Evolutionary conservation across 2,329 filamentous ascomycete genomes (phyloP).

Genomic region (Grosmannia huntii): DNA sequence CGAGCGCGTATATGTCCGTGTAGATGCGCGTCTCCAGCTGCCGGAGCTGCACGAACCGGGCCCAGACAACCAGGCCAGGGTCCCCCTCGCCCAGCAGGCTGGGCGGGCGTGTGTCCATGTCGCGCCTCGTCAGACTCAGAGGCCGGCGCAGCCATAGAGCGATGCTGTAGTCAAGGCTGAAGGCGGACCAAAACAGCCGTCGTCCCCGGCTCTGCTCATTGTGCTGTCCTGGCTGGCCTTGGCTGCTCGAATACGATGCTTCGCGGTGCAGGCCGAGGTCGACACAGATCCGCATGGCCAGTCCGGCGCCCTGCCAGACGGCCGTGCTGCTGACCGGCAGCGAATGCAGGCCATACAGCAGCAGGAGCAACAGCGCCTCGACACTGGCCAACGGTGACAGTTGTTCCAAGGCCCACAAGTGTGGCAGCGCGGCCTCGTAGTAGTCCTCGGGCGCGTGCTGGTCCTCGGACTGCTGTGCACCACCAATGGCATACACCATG

Average conservation of each 20-base stretch:
- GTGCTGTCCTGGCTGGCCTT: too few species aligned
- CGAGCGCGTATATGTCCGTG: conserved; percentile 35
- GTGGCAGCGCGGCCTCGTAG: conserved; percentile 34
- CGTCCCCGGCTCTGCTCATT: conserved; percentile 12
- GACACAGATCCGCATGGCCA: conserved; percentile 39
- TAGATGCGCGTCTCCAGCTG: conserved; percentile 36
- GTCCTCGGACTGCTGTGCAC: conserved; percentile 27
- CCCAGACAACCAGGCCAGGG: background rate
- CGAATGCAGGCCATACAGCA: conserved; percentile 36
- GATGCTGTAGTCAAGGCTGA: conserved; percentile 34
- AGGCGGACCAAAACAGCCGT: conserved; percentile 38
- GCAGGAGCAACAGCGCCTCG: conserved; percentile 36
- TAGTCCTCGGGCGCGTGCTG: conserved; percentile 23
- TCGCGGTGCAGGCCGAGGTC: conserved; percentile 33
- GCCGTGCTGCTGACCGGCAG: conserved; percentile 29
- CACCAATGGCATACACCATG: conserved; percentile 38
- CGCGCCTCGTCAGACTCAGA: conserved; percentile 32
- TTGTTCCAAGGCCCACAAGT: conserved; percentile 33
- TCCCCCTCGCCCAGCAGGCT: background rate
- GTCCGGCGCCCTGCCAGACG: conserved; percentile 40
- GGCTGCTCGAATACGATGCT: background rate
- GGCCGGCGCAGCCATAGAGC: conserved; percentile 36
- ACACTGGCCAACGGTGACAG: conserved; percentile 35
- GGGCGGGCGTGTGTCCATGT: conserved; percentile 28
- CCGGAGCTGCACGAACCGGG: conserved; percentile 28